Base-by-base conservation (phyloP, 208 protist species). In the Leishmania major region DNA sequence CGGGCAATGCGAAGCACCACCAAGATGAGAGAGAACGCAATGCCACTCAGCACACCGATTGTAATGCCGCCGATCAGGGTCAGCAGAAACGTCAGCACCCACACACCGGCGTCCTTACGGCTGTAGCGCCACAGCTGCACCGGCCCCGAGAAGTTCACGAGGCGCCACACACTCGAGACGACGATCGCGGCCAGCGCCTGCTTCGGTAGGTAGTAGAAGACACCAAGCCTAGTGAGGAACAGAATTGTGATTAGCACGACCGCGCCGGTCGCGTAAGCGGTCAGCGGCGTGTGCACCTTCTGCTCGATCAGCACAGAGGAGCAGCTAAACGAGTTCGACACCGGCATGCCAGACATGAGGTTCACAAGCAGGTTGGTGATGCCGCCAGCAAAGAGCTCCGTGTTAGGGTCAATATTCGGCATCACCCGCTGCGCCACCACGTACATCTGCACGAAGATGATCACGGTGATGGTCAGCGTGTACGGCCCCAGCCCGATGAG, bases 161-260 rank as follows among this genome's bases (percentile, higher is more conserved):
- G 79, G 37, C 86, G 83, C 86, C 86, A 87, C 60, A 93, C 87
- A 55, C 86, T 90, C 64, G 88, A 64, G 31, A 93, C 85, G 15
- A 91, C 80, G 60, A 93, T 93, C 10, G 89, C 89, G 6, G 79
- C 89, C 51, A 93, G 86, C 0, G 88, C 82, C 40, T 91, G 87
- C 80, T 93, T 91, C n/a, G 89, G 89, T 55, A 93, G 70, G 77
- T 88, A 93, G 85, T 91, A 93, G 47, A 93, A 93, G 47, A 89
- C 86, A 31, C 84, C 84, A 25, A 93, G 83, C 17, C 84, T 79
- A 6, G 87, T 91, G 60, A 93, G 64, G 66, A 87, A 87, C 25
- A 90, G 72, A 31, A 91, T 85, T 2, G 89, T 91, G 60, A 91
- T 80, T 60, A 93, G 82, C 55, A 93, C 75, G 13, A 93, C 84